phyloP scores from a whole-genome alignment of 306 rosid genomes.

The Cotoneaster glaucophyllus region DNA sequence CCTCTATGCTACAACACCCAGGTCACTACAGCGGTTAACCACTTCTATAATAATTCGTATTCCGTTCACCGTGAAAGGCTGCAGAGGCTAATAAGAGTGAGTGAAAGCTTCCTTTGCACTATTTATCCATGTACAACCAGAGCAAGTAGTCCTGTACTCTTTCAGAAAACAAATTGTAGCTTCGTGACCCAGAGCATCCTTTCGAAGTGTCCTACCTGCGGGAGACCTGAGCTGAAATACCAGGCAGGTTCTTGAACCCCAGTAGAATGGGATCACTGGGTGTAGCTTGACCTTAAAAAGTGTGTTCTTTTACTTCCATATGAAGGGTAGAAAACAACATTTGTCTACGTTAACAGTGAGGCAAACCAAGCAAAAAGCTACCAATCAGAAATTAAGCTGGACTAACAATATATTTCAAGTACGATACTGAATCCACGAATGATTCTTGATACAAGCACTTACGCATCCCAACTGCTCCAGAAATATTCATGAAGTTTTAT shows the following conservation, averaged over 20 bases:
- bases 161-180: background rate
- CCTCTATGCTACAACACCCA: background rate
- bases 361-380: background rate
- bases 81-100: background rate
- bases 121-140: background rate
- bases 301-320: background rate
- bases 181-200: background rate
- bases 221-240: background rate
- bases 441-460: background rate
- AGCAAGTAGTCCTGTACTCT: background rate
- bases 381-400: background rate
- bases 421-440: background rate
- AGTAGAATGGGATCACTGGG: background rate
- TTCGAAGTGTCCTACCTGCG: background rate
- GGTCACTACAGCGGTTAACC: background rate
- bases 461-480: background rate
- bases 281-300: background rate
- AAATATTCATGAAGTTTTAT: background rate
- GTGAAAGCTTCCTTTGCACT: background rate
- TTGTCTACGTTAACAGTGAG: background rate
- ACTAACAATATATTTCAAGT: background rate
- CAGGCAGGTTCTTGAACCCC: background rate
- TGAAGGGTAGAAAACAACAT: background rate
- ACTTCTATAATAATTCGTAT: background rate
- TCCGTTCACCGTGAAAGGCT: background rate